Evolutionary conservation across 306 rosid species (phyloP), one percentile per base, ranked within the genome.

Genomic region (Begonia loranthoides): DNA sequence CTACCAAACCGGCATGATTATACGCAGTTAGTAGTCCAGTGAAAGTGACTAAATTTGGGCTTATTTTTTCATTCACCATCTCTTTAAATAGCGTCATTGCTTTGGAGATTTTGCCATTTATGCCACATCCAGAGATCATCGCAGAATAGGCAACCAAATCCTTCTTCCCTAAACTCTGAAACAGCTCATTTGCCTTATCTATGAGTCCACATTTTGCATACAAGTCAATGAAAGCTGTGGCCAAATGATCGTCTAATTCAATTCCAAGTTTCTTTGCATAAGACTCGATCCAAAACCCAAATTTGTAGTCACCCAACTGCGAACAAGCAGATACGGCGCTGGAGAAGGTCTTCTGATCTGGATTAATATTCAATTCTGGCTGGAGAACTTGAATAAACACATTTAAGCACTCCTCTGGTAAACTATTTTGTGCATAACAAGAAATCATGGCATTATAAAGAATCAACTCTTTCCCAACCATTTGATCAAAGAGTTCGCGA

Each of bases 61-160:
- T 21, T 49, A 86, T 71, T 51, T 51, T 11, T 11, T 69, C 73
- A 9, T 54, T 57, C 28, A 72, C 24, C 95, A 87, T 87, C 83
- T 55, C 76, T 65, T 75, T 52, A 62, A 74, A 79, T 66, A 79
- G 67, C 62, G 62, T 53, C 55, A 67, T 67, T 41, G 95, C 81
- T 16, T 87, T 81, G 9, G 45, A 53, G 13, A 70, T 69, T 56
- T 69, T 73, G 50, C 88, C 83, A 56, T 87, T 87, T 52, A 87
- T 67, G 43, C 93, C 95, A 55, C 76, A 79, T 17, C 95, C 95
- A 33, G 76, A 68, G 41, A 87, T 87, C 88, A 87, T 79, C 12
- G 88, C 88, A 45, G 95, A 87, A 69, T 87, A 82, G 46, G 95
- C 76, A 55, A 87, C 73, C 51, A 87, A 53, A 60, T 87, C 93